These are phyloP conservation scores for Zelopaecilomyces penicillatus DNA, from an alignment of 2,329 filamentous ascomycete species.

Conservation along the genomic window DNA sequence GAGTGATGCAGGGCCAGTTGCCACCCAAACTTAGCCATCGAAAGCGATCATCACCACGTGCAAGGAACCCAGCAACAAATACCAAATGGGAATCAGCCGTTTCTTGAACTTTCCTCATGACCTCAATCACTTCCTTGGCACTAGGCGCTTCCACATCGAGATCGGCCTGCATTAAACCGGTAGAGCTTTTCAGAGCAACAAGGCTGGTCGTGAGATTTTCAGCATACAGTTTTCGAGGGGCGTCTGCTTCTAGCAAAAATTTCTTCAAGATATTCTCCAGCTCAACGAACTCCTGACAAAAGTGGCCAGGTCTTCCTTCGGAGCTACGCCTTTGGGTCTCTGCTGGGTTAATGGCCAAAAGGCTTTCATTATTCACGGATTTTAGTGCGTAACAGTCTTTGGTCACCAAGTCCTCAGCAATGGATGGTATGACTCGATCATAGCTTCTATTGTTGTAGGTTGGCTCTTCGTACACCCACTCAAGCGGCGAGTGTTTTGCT, in stretches of 20 bases:
- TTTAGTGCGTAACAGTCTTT: neutral
- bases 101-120: neutral
- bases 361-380: neutral
- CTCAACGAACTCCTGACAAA: neutral
- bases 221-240: slow-evolving; percentile 11
- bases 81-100: neutral
- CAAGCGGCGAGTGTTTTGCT: neutral
- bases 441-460: neutral
- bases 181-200: too few relatives aligned
- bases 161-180: too few relatives aligned
- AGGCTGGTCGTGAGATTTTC: neutral
- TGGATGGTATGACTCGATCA: neutral
- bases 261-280: neutral
- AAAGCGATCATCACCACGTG: neutral
- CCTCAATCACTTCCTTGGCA: neutral
- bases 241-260: slow-evolving; percentile 1
- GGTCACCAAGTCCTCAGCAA: neutral
- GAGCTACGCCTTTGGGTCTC: too few relatives aligned
- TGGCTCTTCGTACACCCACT: neutral
- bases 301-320: too few relatives aligned
- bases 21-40: slow-evolving; percentile 12
- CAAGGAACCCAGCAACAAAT: neutral
- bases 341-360: too few relatives aligned
- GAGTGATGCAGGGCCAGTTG: slow-evolving; percentile 35
- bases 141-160: neutral